Conservation (phyloP, 2,329 filamentous ascomycete genomes). For the Talaromyces sp. region DNA sequence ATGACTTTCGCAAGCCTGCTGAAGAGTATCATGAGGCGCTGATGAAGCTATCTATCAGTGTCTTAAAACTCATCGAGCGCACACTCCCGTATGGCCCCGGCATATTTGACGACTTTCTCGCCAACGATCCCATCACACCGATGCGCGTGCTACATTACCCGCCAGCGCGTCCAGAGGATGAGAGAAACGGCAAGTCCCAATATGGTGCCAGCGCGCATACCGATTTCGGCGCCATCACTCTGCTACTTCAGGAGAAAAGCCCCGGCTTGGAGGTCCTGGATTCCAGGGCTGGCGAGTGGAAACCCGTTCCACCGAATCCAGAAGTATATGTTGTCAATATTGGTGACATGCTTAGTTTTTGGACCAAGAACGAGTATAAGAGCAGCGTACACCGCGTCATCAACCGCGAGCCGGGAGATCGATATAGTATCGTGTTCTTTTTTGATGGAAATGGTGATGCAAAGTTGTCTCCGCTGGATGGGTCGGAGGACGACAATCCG, state of each 20-base stretch:
- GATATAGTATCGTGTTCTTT: constrained; percentile 59
- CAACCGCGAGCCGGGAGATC: constrained; percentile 49
- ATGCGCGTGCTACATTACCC: constrained; percentile 52
- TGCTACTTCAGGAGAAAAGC: constrained; percentile 52
- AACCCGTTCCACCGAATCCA: constrained; percentile 43
- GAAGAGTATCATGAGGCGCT: constrained; percentile 44
- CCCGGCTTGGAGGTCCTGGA: constrained; percentile 54
- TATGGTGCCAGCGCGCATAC: constrained; percentile 50
- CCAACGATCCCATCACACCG: constrained; percentile 44
- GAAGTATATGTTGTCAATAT: constrained; percentile 54
- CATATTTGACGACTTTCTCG: constrained; percentile 42
- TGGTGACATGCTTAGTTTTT: constrained; percentile 49
- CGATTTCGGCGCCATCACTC: constrained; percentile 57
- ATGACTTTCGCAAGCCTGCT: constrained; percentile 38
- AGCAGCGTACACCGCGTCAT: constrained; percentile 56
- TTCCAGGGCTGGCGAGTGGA: constrained; percentile 44
- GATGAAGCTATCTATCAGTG: constrained; percentile 38
- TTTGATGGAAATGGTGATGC: constrained; percentile 53
- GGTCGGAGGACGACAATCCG: neutral
- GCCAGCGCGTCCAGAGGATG: constrained; percentile 34
- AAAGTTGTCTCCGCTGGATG: constrained; percentile 21
- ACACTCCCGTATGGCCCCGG: constrained; percentile 39
- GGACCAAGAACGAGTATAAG: constrained; percentile 54
- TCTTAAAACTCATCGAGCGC: constrained; percentile 45
- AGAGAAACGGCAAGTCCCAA: constrained; percentile 25